Conservation (phyloP, 345 rosid species). For the Citrus glauca region DNA sequence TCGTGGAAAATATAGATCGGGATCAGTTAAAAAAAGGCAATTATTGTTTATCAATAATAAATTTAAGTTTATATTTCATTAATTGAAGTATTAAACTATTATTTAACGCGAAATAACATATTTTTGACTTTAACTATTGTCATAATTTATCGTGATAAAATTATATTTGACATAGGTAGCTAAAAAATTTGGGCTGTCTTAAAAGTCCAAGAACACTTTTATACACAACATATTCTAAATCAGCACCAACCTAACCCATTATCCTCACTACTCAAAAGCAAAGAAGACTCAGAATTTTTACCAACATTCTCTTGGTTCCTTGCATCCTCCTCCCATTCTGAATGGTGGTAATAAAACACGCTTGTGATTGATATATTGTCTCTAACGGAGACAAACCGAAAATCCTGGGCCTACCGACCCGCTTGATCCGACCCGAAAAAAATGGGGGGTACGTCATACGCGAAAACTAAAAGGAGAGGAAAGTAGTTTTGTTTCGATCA, state of each 20-base stretch:
- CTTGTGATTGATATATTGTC: neutral
- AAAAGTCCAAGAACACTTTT: neutral
- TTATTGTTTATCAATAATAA: too few relatives aligned
- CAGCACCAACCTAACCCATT: conserved; percentile 13
- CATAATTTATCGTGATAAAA: neutral
- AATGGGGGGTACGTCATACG: neutral
- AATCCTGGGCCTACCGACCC: neutral
- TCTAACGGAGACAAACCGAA: neutral
- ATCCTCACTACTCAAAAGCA: neutral
- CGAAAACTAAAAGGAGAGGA: too few relatives aligned
- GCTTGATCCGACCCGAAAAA: neutral
- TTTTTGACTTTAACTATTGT: neutral
- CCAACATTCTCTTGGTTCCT: neutral
- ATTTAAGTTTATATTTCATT: too few relatives aligned
- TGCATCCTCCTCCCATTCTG: neutral
- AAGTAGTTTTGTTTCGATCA: neutral
- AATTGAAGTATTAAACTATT: neutral
- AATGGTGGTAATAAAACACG: neutral
- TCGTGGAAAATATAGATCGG: too few relatives aligned
- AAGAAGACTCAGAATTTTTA: neutral
- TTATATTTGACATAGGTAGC: neutral
- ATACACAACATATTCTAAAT: neutral
- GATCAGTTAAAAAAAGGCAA: too few relatives aligned
- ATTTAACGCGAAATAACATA: neutral
- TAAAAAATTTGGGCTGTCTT: neutral